Percentiles rank a stretch among this genome's conserved stretches.
Conservation (phyloP, 129 eudicot species). For the Saussurea involucrata region DNA sequence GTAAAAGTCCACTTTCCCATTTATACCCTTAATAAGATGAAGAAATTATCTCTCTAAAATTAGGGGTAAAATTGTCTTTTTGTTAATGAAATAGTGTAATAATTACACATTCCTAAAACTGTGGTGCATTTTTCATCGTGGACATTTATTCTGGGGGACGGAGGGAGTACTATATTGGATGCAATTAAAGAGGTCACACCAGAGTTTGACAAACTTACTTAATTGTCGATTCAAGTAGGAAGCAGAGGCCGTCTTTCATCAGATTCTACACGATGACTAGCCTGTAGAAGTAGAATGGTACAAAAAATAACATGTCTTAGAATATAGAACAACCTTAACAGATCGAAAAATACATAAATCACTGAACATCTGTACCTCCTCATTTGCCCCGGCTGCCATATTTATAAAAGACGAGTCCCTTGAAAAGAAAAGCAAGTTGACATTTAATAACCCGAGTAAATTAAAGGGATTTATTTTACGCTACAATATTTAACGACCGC, state of each 20-base stretch:
- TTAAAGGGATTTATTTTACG: neutral
- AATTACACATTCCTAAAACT: no score
- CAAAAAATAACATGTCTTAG: conserved; percentile 1
- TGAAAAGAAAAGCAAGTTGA: neutral
- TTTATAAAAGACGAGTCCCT: conserved; percentile 64
- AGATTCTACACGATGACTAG: conserved; percentile 75
- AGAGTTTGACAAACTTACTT: conserved; percentile 27
- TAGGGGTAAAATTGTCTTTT: no score
- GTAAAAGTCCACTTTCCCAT: no score
- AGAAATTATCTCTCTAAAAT: no score
- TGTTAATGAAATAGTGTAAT: no score
- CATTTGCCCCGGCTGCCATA: conserved; percentile 95
- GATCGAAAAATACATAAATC: conserved; percentile 2
- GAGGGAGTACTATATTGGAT: neutral
- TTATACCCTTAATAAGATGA: no score
- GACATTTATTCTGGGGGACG: no score
- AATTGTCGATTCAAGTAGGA: conserved; percentile 50
- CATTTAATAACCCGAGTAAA: neutral
- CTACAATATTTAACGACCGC: neutral
- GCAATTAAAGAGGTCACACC: neutral
- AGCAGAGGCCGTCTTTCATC: conserved; percentile 97
- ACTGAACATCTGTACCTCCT: conserved; percentile 47
- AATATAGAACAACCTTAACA: neutral
- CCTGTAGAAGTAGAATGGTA: conserved; percentile 45
- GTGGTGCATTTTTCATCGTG: no score